Evolutionary conservation across 164 flowering plant genomes (phyloP), one percentile per base, ranked within the genome.

Genomic region (Dillenia turbinata): DNA sequence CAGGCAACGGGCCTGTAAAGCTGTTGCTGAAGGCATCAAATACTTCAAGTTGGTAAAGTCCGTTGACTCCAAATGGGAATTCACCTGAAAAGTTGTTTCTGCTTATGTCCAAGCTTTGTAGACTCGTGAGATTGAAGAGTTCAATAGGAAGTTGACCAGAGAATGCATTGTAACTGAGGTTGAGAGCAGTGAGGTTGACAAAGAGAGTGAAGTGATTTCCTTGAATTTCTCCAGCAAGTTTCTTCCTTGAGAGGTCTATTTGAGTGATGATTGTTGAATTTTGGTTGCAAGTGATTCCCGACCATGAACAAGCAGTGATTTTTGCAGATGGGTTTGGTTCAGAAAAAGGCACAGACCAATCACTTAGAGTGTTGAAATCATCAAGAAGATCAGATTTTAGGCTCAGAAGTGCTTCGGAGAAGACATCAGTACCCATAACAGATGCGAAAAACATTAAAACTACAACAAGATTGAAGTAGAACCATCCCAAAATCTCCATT

Each of bases 11-110:
- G 10, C 97, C 99, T 8, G 88, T 76, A 70, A 89, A 94, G 80
- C 96, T 91, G 81, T 91, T 94, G 74, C 96, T 89, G 70, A 91
- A 86, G 26, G 89, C 96, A 71, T 91, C 92, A 59, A 91, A 81
- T 47, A 85, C 75, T 19, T 68, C 74, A 11, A 94, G 71, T 33
- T 74, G 66, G 22, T 53, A 22, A 12, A 85, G 71, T 9, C 70
- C 56, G 9, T 89, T 79, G 50, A 84, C 57, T 40, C 87, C 89
- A 12, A 26, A 33, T 0, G 97, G 93, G 63, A 94, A 91, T 6
- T 14, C 66, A 7, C 87, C 90, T 5, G 81, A 84, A 59, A 94
- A 89, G 49, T 85, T 84, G 84, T 94, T 94, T 62, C 95, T 82
- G 70, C 99, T 86, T 64, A 94, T 81, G 61, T 91, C 99, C 44